Percentiles rank a stretch among this genome's conserved stretches.
These are phyloP conservation scores for Nitzschia palea DNA, from an alignment of 108 stramenopile genomes.

Conservation along the genomic window DNA sequence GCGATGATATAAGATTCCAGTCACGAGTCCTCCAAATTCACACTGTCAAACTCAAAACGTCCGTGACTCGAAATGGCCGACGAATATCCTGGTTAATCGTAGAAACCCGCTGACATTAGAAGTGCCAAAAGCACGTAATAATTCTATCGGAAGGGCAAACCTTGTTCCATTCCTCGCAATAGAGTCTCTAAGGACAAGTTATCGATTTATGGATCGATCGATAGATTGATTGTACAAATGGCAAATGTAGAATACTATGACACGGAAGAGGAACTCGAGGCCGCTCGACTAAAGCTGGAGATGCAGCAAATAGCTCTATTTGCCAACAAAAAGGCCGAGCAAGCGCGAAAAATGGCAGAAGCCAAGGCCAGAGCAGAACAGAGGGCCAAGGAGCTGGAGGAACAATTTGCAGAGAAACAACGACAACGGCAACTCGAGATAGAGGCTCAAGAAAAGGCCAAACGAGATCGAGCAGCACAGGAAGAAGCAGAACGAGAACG, in stretches of 20 bases:
- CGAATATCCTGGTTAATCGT: too few relatives aligned
- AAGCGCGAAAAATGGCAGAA: slow-evolving; percentile 6
- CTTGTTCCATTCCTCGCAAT: too few relatives aligned
- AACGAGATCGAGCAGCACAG: not conserved
- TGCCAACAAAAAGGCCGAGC: slow-evolving; percentile 17
- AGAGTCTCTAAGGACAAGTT: too few relatives aligned
- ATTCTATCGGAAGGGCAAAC: too few relatives aligned
- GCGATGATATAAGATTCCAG: too few relatives aligned
- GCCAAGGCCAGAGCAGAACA: slow-evolving; percentile 12
- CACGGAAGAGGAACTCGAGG: slow-evolving; percentile 3
- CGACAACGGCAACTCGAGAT: not conserved
- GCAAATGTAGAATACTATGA: not conserved
- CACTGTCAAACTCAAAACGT: too few relatives aligned
- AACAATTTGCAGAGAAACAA: slow-evolving; percentile 10
- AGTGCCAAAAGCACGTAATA: too few relatives aligned
- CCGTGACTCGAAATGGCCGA: too few relatives aligned
- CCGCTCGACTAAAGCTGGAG: not conserved
- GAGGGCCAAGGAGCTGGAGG: slow-evolving; percentile 4
- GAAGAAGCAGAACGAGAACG: slow-evolving; percentile 8
- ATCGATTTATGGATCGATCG: too few relatives aligned
- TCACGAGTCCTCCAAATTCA: too few relatives aligned
- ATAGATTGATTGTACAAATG: too few relatives aligned
- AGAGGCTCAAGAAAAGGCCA: slow-evolving; percentile 4
- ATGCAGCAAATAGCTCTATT: slow-evolving; percentile 4
- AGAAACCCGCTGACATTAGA: too few relatives aligned